Conservation (phyloP, 495 filamentous ascomycete genomes). For the Penicillium dipodomyicola region DNA sequence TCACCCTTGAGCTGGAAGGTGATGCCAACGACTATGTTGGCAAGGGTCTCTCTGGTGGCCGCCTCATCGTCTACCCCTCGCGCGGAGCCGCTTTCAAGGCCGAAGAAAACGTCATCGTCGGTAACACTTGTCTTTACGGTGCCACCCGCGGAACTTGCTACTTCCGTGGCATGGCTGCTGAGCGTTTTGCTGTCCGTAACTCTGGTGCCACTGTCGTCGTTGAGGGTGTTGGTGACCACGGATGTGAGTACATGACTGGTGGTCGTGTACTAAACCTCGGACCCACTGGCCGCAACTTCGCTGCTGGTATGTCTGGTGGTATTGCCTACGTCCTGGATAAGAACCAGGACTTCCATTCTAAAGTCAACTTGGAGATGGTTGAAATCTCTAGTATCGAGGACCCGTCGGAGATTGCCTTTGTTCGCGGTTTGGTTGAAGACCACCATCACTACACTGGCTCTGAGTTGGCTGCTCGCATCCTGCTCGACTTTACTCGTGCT, state of each 20-base stretch:
- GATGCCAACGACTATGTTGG: conserved; percentile 98
- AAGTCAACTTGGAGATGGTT: conserved; percentile 99
- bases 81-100: conserved; percentile 92
- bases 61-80: conserved; percentile 94
- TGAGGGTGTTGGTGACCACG: conserved; percentile 96
- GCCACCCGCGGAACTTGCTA: conserved; percentile 91
- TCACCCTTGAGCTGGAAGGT: conserved; percentile 95
- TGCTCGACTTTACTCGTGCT: conserved; percentile 95
- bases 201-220: conserved; percentile 96
- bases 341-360: conserved; percentile 85
- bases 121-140: conserved; percentile 97
- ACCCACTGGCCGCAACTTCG: conserved; percentile 97
- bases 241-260: conserved; percentile 99
- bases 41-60: conserved; percentile 94
- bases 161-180: conserved; percentile 97
- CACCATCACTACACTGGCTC: conserved; percentile 99
- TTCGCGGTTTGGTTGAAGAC: conserved; percentile 93
- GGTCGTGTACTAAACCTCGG: conserved; percentile 89
- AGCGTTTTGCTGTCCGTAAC: conserved; percentile 98
- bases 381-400: conserved; percentile 87
- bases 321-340: conserved; percentile 97
- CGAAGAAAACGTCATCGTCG: conserved; percentile 95
- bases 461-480: conserved; percentile 89
- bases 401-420: conserved; percentile 85
- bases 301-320: conserved; percentile 98